phyloP scores from a whole-genome alignment of 192 early-diverging fungal genomes.

The Glomus cerebriforme region DNA sequence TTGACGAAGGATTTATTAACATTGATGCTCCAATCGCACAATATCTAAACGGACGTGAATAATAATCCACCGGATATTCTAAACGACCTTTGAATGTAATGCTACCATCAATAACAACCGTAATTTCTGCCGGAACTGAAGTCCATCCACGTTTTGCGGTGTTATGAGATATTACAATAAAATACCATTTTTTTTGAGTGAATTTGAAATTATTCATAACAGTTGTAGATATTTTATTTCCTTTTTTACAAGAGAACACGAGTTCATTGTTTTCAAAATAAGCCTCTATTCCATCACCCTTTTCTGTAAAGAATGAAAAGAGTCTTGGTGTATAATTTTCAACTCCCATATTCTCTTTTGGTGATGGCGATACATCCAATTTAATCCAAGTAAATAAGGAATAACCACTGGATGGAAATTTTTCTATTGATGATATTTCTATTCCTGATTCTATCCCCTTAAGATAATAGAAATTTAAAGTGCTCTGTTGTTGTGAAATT shows the following conservation, averaged over 20 bases:
- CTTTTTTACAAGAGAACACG: conserved; percentile 14
- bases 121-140: conserved; percentile 14
- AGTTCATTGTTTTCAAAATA: conserved; percentile 30
- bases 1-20: background rate
- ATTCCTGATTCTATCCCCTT: conserved; percentile 25
- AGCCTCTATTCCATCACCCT: conserved; percentile 28
- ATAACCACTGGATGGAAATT: conserved; percentile 32
- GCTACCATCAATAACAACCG: conserved; percentile 12
- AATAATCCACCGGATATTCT: conserved; percentile 18
- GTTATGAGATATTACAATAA: conserved; percentile 18
- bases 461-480: conserved; percentile 27
- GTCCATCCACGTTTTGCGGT: conserved; percentile 22
- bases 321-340: conserved; percentile 7
- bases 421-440: conserved; percentile 20
- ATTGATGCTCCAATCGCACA: conserved; percentile 26
- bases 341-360: background rate
- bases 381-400: conserved; percentile 34
- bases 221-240: background rate
- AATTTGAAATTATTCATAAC: conserved; percentile 24
- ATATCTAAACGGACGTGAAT: conserved; percentile 11
- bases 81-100: conserved; percentile 14
- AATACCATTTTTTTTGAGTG: conserved; percentile 26
- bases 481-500: conserved; percentile 30
- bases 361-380: conserved; percentile 8
- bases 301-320: conserved; percentile 27